Conservation (phyloP, 257 asterid species). For the Forsythia viridissima region DNA sequence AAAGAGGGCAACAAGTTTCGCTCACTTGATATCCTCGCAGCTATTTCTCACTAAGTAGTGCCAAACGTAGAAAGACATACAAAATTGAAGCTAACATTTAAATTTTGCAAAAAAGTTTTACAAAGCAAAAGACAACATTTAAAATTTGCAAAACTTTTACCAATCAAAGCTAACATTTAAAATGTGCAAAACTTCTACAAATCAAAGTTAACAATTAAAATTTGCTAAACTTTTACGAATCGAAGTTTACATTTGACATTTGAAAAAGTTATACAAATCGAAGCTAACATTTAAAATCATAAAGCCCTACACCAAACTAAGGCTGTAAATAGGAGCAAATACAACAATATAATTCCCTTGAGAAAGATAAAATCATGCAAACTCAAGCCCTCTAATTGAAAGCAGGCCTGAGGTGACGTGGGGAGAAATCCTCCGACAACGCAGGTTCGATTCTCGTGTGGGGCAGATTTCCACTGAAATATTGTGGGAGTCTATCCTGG, state of each 20-base stretch:
- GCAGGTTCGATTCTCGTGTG: too few species aligned
- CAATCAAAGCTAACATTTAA: neutral
- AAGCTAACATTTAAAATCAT: slow-evolving; percentile 14
- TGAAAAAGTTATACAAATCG: slow-evolving; percentile 1
- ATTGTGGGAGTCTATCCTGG: too few species aligned
- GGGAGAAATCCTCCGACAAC: too few species aligned
- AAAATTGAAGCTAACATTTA: neutral
- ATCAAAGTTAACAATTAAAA: neutral
- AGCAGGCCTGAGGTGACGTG: too few species aligned
- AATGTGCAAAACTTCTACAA: neutral
- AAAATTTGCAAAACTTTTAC: too few species aligned
- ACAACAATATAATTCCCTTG: neutral
- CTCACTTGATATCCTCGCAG: slow-evolving; percentile 18
- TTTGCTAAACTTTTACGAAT: neutral
- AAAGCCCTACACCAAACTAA: slow-evolving; percentile 6
- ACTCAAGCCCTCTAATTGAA: slow-evolving; percentile 1
- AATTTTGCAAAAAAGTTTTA: too few species aligned
- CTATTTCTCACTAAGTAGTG: neutral
- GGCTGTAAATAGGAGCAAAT: neutral
- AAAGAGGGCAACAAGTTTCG: slow-evolving; percentile 2
- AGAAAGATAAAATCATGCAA: slow-evolving; percentile 1
- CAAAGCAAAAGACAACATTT: too few species aligned
- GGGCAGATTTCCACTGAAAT: too few species aligned
- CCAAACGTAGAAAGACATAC: slow-evolving; percentile 1
- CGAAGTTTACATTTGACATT: neutral